Evolutionary conservation across 2,329 filamentous ascomycete genomes (phyloP).

Genomic region (Phaeosphaeriaceae sp.): DNA sequence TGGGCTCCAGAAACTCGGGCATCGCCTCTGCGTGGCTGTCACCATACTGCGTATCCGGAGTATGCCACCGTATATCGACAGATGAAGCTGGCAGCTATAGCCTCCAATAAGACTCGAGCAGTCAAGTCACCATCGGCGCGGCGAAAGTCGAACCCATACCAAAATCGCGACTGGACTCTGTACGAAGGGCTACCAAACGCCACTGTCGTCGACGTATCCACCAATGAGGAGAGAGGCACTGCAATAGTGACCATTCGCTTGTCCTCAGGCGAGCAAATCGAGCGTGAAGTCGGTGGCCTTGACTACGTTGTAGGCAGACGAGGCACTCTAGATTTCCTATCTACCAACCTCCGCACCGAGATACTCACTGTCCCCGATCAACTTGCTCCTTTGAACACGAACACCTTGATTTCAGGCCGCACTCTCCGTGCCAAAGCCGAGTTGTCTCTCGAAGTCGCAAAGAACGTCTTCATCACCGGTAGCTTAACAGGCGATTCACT

Average conservation of each 20-base stretch:
- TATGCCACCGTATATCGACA: slow-evolving; percentile 66
- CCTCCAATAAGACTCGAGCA: slow-evolving; percentile 22
- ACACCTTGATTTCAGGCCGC: slow-evolving; percentile 56
- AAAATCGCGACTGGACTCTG: slow-evolving; percentile 57
- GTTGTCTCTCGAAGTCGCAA: slow-evolving; percentile 60
- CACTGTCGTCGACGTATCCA: slow-evolving; percentile 52
- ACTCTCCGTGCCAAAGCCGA: slow-evolving; percentile 62
- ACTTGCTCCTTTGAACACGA: background rate
- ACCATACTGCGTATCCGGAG: slow-evolving; percentile 67
- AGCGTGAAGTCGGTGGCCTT: slow-evolving; percentile 56
- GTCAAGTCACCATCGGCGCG: slow-evolving; percentile 32
- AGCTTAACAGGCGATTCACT: slow-evolving; percentile 67
- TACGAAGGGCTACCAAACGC: slow-evolving; percentile 66
- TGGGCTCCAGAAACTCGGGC: slow-evolving; percentile 64
- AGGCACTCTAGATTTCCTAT: slow-evolving; percentile 62
- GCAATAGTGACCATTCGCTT: slow-evolving; percentile 53
- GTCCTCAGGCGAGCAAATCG: slow-evolving; percentile 52
- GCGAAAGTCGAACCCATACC: slow-evolving; percentile 53
- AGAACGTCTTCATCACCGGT: slow-evolving; percentile 63
- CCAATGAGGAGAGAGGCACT: slow-evolving; percentile 5
- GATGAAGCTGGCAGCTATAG: slow-evolving; percentile 61
- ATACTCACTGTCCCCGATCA: slow-evolving; percentile 46
- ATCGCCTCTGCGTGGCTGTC: slow-evolving; percentile 65
- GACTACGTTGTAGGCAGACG: slow-evolving; percentile 65
- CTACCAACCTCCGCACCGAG: slow-evolving; percentile 54